Conservation (phyloP, 1,139 yeast genomes). For the Pichiaceae sp. region DNA sequence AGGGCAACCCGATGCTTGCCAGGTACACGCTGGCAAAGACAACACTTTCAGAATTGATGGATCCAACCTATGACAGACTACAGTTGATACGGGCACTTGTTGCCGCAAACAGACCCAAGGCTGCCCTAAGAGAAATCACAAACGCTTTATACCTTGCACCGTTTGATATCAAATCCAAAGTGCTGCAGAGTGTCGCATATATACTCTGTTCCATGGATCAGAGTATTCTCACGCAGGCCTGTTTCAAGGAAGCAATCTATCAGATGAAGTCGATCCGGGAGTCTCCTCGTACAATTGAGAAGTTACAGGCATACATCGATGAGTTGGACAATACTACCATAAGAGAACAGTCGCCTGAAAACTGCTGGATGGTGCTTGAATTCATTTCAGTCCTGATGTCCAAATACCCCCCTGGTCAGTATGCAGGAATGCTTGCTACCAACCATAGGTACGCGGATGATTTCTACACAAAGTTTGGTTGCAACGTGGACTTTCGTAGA, state of each 20-base stretch:
- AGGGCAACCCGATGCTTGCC: neutral
- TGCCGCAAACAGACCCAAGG: conserved; percentile 1
- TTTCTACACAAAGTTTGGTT: no score
- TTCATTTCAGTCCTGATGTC: no score
- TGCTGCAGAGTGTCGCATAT: neutral
- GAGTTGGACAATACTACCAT: no score
- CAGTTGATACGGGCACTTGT: no score
- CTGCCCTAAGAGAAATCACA: conserved; percentile 1
- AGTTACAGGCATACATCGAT: no score
- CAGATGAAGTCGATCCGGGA: neutral
- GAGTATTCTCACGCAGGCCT: neutral
- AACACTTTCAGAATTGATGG: neutral
- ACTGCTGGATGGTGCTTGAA: no score
- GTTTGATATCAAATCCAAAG: neutral
- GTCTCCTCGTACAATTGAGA: neutral
- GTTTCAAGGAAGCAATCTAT: neutral
- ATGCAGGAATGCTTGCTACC: no score
- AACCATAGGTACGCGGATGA: no score
- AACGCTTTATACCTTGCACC: neutral
- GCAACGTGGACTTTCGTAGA: no score
- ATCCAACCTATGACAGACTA: neutral
- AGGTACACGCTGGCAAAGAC: neutral
- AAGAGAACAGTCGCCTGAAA: no score
- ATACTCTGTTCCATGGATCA: neutral
- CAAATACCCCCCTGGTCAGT: no score